Base-by-base conservation (phyloP, 208 protist genomes). In the Tritrichomonas foetus region DNA sequence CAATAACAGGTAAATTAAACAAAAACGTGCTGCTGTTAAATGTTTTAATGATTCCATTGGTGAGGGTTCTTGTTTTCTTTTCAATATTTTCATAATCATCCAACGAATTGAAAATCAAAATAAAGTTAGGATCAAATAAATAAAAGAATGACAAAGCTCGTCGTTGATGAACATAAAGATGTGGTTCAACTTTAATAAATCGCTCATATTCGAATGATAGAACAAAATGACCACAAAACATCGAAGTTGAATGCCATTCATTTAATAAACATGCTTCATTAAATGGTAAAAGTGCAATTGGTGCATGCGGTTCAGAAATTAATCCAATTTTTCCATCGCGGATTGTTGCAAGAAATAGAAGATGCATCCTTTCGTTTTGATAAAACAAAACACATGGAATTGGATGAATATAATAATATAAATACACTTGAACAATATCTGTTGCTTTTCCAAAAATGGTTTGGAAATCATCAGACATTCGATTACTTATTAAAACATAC, bases 181-280 rank as follows among this genome's bases (percentile, higher is more conserved):
- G 64, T 5, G 11, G 64, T 69, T 69, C 27, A 69, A 69, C 64
- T 69, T 69, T 69, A 33, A 69, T 69, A 5, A 69, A 69, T n/a
- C 27, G 11, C 3, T 11, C 5, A n/a, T 11, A 33, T n/a, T 69
- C 27, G 8, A 69, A 33, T n/a, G 27, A n/a, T n/a, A 89, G 8
- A 39, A 89, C 47, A 61, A 89, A 20, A 89, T 89, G 78, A 20
- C 78, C 78, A 57, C 78, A 89, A 30, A 89, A 89, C 0, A 89
- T 3, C 14, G 69, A 78, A 9, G 2, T 20, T n/a, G 3, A 33
- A 3, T 53, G 16, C 9, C 20, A 89, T 33, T 89, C 78, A 16
- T 39, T 39, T 25, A 89, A n/a, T 0, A 30, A 22, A 57, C 33
- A 20, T n/a, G 41, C 30, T 89, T 89, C 78, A 55, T 25, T 57